Evolutionary conservation across 129 eudicot genomes (phyloP).

Genomic region (Deinandra increscens): DNA sequence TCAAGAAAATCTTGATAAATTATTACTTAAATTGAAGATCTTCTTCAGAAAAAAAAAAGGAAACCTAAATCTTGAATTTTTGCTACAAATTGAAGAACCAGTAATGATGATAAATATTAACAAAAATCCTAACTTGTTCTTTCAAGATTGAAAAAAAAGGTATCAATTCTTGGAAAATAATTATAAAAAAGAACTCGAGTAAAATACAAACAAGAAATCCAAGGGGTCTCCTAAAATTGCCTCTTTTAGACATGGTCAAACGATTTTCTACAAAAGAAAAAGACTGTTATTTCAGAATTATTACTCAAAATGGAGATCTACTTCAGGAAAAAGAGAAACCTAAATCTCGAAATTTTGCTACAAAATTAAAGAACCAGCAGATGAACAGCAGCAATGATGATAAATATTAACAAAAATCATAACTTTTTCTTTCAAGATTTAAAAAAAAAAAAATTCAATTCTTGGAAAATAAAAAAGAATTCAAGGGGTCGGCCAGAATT

Average conservation of each 20-base stretch:
- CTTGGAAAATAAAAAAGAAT: not conserved
- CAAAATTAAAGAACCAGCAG: not conserved
- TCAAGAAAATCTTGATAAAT: slow-evolving; percentile 3
- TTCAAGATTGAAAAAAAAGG: slow-evolving; percentile 11
- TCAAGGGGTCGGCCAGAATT: not conserved
- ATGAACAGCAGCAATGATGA: slow-evolving; percentile 7
- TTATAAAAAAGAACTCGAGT: not conserved
- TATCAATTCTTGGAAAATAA: not conserved
- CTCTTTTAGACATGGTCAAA: slow-evolving; percentile 16
- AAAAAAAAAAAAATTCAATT: not conserved
- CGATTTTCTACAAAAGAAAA: slow-evolving; percentile 19
- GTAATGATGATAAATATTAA: slow-evolving; percentile 2
- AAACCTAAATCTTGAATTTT: slow-evolving; percentile 21
- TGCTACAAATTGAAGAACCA: not conserved
- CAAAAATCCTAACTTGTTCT: not conserved
- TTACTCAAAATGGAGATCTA: not conserved
- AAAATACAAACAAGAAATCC: not conserved
- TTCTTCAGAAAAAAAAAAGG: not conserved
- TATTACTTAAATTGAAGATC: not conserved
- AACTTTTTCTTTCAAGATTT: slow-evolving; percentile 14
- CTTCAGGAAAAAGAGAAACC: not conserved
- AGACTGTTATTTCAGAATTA: not conserved
- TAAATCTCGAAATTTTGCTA: slow-evolving; percentile 15
- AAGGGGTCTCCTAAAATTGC: slow-evolving; percentile 7
- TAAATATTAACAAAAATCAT: not conserved